These are phyloP conservation scores for Carex pumila DNA, from an alignment of 176 grass and related monocot genomes.

Conservation along the genomic window DNA sequence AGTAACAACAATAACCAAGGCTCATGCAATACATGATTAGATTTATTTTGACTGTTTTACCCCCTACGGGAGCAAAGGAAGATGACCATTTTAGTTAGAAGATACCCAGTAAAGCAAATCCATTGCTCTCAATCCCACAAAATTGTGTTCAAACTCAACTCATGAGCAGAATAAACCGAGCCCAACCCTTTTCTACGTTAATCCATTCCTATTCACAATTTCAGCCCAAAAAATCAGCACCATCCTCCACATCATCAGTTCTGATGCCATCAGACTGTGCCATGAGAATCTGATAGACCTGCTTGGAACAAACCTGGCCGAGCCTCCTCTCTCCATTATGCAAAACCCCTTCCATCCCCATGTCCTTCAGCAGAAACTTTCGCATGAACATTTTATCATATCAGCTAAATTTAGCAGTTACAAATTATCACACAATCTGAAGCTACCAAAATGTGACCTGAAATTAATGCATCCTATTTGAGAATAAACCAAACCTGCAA, in stretches of 20 bases:
- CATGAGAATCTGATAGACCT: slow-evolving; percentile 69
- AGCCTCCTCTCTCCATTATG: slow-evolving; percentile 50
- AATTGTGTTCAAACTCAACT: background rate
- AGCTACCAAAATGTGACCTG: background rate
- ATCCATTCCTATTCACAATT: background rate
- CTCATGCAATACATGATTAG: background rate
- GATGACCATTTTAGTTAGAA: background rate
- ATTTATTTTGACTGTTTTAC: background rate
- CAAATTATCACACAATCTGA: background rate
- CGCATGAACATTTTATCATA: slow-evolving; percentile 40
- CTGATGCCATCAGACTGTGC: slow-evolving; percentile 38
- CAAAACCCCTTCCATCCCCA: slow-evolving; percentile 36
- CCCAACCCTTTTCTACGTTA: background rate
- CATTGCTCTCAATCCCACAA: background rate
- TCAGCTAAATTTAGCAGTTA: slow-evolving; percentile 14
- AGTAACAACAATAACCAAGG: too few relatives aligned
- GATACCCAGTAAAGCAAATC: background rate
- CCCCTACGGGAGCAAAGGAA: background rate
- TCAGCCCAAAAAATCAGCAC: slow-evolving; percentile 28
- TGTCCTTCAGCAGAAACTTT: slow-evolving; percentile 67
- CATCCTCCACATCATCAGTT: slow-evolving; percentile 42
- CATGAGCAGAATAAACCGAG: background rate
- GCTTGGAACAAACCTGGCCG: slow-evolving; percentile 54
- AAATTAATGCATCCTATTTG: background rate
- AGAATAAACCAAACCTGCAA: background rate